These are phyloP conservation scores for Talaromyces stipitatus DNA, from an alignment of 495 filamentous ascomycete species.

Conservation along the genomic window DNA sequence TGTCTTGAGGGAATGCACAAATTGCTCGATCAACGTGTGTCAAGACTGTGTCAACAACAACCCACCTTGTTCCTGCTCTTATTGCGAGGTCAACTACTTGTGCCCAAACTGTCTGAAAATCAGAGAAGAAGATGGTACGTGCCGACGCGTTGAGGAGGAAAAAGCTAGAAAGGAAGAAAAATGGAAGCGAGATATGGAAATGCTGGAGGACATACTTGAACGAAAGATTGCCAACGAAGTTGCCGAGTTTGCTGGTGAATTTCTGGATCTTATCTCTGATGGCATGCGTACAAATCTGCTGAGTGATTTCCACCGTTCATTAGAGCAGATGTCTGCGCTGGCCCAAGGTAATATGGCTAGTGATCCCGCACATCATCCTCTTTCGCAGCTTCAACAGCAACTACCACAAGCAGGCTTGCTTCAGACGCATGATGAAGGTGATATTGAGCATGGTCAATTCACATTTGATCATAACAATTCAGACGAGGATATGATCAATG, in stretches of 20 bases:
- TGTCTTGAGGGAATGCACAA: slow-evolving; percentile 43
- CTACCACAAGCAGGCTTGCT: not conserved
- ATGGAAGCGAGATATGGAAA: slow-evolving; percentile 38
- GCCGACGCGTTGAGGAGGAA: slow-evolving; percentile 36
- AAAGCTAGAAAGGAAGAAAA: slow-evolving; percentile 32
- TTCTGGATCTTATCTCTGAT: slow-evolving; percentile 27
- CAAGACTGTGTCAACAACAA: slow-evolving; percentile 40
- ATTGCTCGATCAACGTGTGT: slow-evolving; percentile 49
- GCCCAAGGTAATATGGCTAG: not conserved
- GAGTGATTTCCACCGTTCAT: not conserved
- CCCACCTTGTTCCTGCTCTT: slow-evolving; percentile 45
- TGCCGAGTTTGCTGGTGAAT: slow-evolving; percentile 38
- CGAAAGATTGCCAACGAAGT: slow-evolving; percentile 38
- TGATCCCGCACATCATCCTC: not conserved
- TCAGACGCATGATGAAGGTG: not conserved
- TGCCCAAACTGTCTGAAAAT: slow-evolving; percentile 46
- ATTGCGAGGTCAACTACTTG: slow-evolving; percentile 44
- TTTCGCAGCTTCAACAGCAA: not conserved
- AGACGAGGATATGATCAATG: slow-evolving; percentile 4
- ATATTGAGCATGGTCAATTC: not conserved
- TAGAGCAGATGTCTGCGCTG: not conserved
- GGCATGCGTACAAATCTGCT: slow-evolving; percentile 1
- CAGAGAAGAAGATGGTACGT: slow-evolving; percentile 31
- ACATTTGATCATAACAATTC: slow-evolving; percentile 7
- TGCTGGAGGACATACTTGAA: slow-evolving; percentile 34